phyloP scores from a whole-genome alignment of 73 alveolate species.

The Tetrahymena elliotti region DNA sequence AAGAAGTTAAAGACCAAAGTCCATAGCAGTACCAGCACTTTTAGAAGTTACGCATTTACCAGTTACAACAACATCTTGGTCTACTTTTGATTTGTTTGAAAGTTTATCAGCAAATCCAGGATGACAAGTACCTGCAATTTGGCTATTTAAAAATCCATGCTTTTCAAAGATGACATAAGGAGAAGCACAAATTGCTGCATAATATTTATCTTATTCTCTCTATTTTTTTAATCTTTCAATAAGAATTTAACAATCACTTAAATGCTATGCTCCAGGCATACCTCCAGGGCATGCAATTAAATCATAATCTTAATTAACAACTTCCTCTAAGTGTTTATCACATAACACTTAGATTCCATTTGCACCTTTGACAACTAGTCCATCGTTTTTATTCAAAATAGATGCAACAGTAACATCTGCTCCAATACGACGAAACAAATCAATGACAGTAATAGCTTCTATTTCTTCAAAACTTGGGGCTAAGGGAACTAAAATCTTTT shows the following conservation, averaged over 20 bases:
- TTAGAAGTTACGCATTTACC: background rate
- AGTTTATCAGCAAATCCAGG: background rate
- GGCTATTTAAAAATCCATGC: background rate
- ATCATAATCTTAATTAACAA: background rate
- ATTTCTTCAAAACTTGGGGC: background rate
- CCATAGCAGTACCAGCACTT: background rate
- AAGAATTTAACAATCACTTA: background rate
- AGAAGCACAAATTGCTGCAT: background rate
- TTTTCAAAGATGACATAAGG: background rate
- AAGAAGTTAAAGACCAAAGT: background rate
- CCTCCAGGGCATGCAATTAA: background rate
- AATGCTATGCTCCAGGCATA: background rate
- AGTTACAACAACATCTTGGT: background rate
- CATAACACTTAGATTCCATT: background rate
- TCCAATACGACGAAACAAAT: background rate
- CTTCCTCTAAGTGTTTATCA: background rate
- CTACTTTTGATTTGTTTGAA: background rate
- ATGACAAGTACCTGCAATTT: background rate
- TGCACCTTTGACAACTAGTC: background rate
- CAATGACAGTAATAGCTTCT: background rate
- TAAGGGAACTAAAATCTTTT: background rate
- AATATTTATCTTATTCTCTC: background rate
- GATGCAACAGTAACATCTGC: background rate
- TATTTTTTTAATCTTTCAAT: background rate
- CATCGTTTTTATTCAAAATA: background rate